A percentile compares a stretch with the other conserved stretches of the same genome.
Evolutionary conservation across 768 basidiomycete species (phyloP).

Genomic region (Coprinopsis cinerea): DNA sequence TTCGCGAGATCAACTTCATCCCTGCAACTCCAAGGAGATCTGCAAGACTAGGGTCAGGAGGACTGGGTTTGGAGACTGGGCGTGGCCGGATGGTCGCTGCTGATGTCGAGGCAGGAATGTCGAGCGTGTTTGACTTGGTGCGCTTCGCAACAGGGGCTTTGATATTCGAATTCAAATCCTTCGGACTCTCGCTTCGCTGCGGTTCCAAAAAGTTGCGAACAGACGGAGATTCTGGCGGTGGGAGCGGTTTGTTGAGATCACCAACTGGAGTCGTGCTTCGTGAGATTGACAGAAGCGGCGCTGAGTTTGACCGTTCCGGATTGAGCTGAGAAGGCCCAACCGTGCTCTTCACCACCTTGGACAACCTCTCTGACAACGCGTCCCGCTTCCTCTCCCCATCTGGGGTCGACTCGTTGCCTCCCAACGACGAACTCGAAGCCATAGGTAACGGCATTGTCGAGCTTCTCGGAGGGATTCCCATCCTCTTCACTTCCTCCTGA

Average conservation of each 20-base stretch:
- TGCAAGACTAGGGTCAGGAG: conserved; percentile 37
- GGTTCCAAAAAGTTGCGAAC: background rate
- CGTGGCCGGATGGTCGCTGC: background rate
- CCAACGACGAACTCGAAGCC: background rate
- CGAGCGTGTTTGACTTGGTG: background rate
- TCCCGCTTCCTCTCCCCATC: conserved; percentile 23
- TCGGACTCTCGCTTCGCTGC: background rate
- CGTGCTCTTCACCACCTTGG: conserved; percentile 30
- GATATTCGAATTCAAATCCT: background rate
- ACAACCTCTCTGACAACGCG: conserved; percentile 36
- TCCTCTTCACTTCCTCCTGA: conserved; percentile 15
- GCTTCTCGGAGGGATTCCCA: conserved; percentile 6
- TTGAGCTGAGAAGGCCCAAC: background rate
- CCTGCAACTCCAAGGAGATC: conserved; percentile 36
- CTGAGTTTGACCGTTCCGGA: background rate
- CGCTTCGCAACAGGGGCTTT: background rate
- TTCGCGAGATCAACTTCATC: conserved; percentile 34
- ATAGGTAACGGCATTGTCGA: conserved; percentile 7
- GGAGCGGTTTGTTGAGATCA: background rate
- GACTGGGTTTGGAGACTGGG: conserved; percentile 19
- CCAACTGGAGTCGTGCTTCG: background rate
- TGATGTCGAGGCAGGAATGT: background rate
- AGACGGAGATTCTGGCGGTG: background rate
- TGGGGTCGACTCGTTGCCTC: conserved; percentile 10
- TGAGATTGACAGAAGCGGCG: background rate